Percentiles rank a stretch among this genome's conserved stretches.
phyloP scores from a whole-genome alignment of 768 basidiomycete species.

The Galerina sulciceps region DNA sequence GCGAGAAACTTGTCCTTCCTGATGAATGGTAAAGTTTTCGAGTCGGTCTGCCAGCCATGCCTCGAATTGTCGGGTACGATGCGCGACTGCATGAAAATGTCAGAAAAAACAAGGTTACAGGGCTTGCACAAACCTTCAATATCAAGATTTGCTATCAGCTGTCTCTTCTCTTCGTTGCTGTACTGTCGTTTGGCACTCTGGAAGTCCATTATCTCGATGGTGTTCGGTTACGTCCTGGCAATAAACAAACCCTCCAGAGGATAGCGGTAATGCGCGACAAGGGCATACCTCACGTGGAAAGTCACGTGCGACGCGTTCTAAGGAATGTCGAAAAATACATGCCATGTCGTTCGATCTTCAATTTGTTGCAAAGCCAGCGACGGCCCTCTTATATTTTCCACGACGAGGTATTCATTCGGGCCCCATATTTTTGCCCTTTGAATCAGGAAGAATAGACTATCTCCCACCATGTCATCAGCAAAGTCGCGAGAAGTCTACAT shows the following conservation, averaged over 20 bases:
- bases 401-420: background rate
- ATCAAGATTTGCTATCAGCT: slow-evolving; percentile 77
- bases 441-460: no score
- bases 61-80: slow-evolving; percentile 74
- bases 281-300: slow-evolving; percentile 9
- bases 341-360: slow-evolving; percentile 27
- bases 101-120: background rate
- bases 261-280: slow-evolving; percentile 17
- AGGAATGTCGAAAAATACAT: slow-evolving; percentile 21
- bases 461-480: slow-evolving; percentile 24
- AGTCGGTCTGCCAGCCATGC: slow-evolving; percentile 76
- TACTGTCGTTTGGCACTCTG: slow-evolving; percentile 37
- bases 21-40: slow-evolving; percentile 74
- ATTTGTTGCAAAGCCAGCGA: background rate
- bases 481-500: slow-evolving; percentile 72
- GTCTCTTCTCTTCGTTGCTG: slow-evolving; percentile 72
- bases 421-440: background rate
- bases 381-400: background rate
- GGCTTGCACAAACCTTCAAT: slow-evolving; percentile 64
- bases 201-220: slow-evolving; percentile 29
- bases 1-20: slow-evolving; percentile 73
- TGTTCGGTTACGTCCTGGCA: background rate
- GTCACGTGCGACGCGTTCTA: slow-evolving; percentile 47
- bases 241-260: slow-evolving; percentile 23
- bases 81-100: slow-evolving; percentile 55